Evolutionary conservation across 148 eudicot species (phyloP).

Genomic region (Beta vulgaris): DNA sequence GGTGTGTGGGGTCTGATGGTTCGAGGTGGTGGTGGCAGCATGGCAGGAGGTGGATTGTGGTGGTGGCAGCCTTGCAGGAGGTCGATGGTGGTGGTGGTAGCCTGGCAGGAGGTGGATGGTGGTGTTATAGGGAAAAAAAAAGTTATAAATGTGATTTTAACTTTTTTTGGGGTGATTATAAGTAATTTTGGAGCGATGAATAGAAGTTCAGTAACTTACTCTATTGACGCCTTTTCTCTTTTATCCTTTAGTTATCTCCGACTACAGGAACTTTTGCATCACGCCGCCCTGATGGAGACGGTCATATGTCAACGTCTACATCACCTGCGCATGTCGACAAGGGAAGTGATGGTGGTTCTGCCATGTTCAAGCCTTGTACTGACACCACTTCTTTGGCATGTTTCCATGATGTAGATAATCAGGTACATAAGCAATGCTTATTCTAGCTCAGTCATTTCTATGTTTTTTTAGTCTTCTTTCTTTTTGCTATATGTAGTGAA

Average conservation of each 20-base stretch:
- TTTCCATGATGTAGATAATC: conserved; percentile 27
- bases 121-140: neutral
- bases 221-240: neutral
- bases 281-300: conserved; percentile 30
- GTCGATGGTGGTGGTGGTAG: no score
- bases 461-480: neutral
- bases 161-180: no score
- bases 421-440: conserved; percentile 27
- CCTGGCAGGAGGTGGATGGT: no score
- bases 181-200: no score
- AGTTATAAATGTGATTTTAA: no score
- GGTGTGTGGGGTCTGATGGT: no score
- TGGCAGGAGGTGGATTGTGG: no score
- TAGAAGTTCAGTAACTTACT: no score
- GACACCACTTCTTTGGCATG: conserved; percentile 24
- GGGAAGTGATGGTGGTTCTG: conserved; percentile 30
- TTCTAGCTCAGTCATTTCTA: neutral
- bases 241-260: conserved; percentile 45
- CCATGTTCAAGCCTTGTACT: conserved; percentile 29
- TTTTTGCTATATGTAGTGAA: neutral
- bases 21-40: no score
- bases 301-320: conserved; percentile 31
- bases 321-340: conserved; percentile 31
- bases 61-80: no score
- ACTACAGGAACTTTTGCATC: conserved; percentile 54